Base-by-base conservation (phyloP, 1,139 yeast genomes). In the Debaryomyces nepalensis region DNA sequence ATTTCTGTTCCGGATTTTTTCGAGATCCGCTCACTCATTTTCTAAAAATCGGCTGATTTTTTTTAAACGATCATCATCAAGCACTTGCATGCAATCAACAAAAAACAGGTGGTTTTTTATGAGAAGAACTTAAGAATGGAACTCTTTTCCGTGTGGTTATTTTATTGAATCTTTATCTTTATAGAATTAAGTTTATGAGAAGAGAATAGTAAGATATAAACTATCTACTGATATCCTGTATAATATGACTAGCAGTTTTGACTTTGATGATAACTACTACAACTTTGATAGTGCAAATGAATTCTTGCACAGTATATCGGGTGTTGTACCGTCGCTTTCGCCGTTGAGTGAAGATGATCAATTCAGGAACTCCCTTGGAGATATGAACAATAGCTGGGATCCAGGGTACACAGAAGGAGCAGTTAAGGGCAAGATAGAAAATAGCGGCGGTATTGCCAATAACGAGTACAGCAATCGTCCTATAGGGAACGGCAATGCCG, bases 261-360 rank as follows among this genome's bases (percentile, higher is more conserved):
- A 47, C 34, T 46, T 48, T 41, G 47, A 50, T 18, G 42, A 49
- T 33, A 53, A 48, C 3, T 53, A 50, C 32, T 60, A 61, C 47
- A 68, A 68, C 45, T 70, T 70, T 51, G 70, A 64, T 24, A 54
- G 61, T 32, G 61, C 74, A 21, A 73, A 70, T 46, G 61, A 53
- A 42, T 69, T 70, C 42, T 56, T 70, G 40, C 64, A 58, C 41
- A 57, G 60, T 33, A 60, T 70, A 16, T 61, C 69, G 19, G 68
- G 66, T 3, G 54, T 64, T 1, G 43, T 58, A 24, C 43, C 51
- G 14, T 51, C 56, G 33, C 57, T 59, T 4, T 45, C 51, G 11
- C 55, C 59, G 40, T 35, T 44, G 21, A 40, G 42, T 22, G 48
- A 43, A 3, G 48, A 49, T 29, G 52, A 41, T 15, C 37, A 33